A percentile compares a stretch with the other conserved stretches of the same genome.
These are phyloP conservation scores for Aegilops tauschii DNA, from an alignment of 176 grass and related monocot species.

Conservation along the genomic window DNA sequence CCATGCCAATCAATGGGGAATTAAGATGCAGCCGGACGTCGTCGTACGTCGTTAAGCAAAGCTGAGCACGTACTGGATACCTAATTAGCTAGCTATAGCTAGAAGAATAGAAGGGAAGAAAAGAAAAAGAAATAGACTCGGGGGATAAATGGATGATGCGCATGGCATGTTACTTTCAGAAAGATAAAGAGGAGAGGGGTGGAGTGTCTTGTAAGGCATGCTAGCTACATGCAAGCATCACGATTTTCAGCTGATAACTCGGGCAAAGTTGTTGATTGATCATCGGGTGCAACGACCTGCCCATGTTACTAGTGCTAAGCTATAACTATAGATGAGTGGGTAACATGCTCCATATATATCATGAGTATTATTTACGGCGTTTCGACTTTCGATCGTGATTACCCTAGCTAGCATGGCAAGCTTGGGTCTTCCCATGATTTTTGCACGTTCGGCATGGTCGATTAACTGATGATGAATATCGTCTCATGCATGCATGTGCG, in stretches of 20 bases:
- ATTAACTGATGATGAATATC: neutral
- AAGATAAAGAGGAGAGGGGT: neutral
- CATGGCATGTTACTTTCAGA: constrained; percentile 2
- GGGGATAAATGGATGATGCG: neutral
- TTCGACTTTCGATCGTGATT: neutral
- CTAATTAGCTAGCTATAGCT: too few relatives aligned
- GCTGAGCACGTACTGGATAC: neutral
- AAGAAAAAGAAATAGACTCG: too few relatives aligned
- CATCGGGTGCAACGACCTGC: constrained; percentile 2
- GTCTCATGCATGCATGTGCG: constrained; percentile 38
- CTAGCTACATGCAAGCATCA: constrained; percentile 38
- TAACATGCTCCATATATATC: neutral
- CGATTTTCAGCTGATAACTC: neutral
- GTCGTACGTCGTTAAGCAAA: neutral
- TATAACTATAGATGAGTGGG: neutral
- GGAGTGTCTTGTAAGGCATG: constrained; percentile 52
- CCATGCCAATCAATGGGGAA: neutral
- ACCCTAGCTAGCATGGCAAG: too few relatives aligned
- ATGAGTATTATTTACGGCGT: neutral
- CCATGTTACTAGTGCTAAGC: neutral
- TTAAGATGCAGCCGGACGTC: neutral
- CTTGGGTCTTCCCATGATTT: neutral
- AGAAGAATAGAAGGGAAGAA: too few relatives aligned
- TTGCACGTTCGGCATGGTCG: constrained; percentile 3
- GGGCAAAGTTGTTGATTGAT: constrained; percentile 5